Base-by-base conservation (phyloP, 2,329 filamentous ascomycete species). In the Ascochyta koolunga region DNA sequence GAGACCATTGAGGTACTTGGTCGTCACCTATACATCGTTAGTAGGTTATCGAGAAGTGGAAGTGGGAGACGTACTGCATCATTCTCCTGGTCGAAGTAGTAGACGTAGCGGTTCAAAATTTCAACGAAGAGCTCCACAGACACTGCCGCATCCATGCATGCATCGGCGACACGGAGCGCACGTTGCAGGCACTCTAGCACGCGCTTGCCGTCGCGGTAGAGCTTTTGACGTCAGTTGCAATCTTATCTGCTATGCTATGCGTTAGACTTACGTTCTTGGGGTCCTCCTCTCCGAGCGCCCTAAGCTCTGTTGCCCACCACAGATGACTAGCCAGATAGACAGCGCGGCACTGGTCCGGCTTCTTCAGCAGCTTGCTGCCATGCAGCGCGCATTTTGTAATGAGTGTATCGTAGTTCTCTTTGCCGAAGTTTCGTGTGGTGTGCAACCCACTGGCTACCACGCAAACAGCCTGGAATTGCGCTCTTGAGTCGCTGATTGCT, bases 31-130 rank as follows among this genome's bases (percentile, higher is more conserved):
- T 36, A 49, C n/a, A 31, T n/a, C 16, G 36, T 69, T 35, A 61
- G 42, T 31, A 7, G 16, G 6, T 4, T 37, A 9, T 19, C 16
- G 2, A 35, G 8, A 22, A 3, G 15, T 15, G 13, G 19, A 16
- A 16, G 5, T 16, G n/a, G 8, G 31, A 13, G 13, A 75, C 82
- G 77, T 76, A 85, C 95, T 62, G 93, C 93, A 78, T 99, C 95
- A 76, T 99, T 99, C 73, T 96, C 91, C 76, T 99, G 93, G 76
- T 99, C 95, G 79, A 97, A 99, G 80, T 98, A 99, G 77, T 99
- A 99, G 47, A 98, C 93, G 73, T 99, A 99, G 76, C 95, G 87
- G 76, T 99, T 97, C 50, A 99, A 80, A 60, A 99, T 99, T 78
- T 99, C 95, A 52, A 99, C 93, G 77, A 99, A 99, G 42, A 99